Percentiles rank a stretch among this genome's conserved stretches.
These are phyloP conservation scores for Wickerhamomyces sp. DNA, from an alignment of 1,139 yeast genomes.

Conservation along the genomic window DNA sequence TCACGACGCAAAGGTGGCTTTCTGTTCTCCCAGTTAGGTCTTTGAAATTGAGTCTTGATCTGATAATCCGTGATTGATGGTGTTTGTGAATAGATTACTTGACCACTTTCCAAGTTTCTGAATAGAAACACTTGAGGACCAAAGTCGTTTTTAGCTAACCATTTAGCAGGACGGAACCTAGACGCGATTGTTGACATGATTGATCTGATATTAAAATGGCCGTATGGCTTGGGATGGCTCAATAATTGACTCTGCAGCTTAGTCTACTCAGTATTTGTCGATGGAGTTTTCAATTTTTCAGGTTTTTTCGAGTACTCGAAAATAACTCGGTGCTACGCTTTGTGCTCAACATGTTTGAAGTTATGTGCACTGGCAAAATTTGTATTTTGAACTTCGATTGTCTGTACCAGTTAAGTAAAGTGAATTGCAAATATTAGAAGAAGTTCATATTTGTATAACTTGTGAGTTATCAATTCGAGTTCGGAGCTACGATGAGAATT, in stretches of 20 bases:
- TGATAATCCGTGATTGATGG: slow-evolving; percentile 62
- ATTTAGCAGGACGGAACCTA: slow-evolving; percentile 35
- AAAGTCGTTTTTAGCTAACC: slow-evolving; percentile 46
- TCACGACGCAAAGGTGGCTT: slow-evolving; percentile 74
- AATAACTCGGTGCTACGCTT: too few relatives aligned
- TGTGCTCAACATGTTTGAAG: too few relatives aligned
- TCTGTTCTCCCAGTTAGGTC: slow-evolving; percentile 88
- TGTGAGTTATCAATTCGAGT: too few relatives aligned
- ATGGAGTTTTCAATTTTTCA: too few relatives aligned
- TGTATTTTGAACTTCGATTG: too few relatives aligned
- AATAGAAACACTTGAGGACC: slow-evolving; percentile 84
- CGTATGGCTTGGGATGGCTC: background rate
- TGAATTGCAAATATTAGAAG: too few relatives aligned
- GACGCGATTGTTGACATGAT: slow-evolving; percentile 18
- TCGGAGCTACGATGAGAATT: too few relatives aligned
- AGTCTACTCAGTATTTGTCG: too few relatives aligned
- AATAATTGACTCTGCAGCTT: background rate
- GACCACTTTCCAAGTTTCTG: slow-evolving; percentile 84
- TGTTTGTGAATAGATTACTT: slow-evolving; percentile 82
- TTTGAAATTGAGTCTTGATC: slow-evolving; percentile 62
- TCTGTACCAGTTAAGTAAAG: too few relatives aligned
- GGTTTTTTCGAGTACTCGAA: too few relatives aligned
- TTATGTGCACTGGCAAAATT: too few relatives aligned
- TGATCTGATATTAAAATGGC: background rate
- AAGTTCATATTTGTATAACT: too few relatives aligned